Conservation (phyloP, 371 early-diverging fungal species). For the Mucor saturninus region DNA sequence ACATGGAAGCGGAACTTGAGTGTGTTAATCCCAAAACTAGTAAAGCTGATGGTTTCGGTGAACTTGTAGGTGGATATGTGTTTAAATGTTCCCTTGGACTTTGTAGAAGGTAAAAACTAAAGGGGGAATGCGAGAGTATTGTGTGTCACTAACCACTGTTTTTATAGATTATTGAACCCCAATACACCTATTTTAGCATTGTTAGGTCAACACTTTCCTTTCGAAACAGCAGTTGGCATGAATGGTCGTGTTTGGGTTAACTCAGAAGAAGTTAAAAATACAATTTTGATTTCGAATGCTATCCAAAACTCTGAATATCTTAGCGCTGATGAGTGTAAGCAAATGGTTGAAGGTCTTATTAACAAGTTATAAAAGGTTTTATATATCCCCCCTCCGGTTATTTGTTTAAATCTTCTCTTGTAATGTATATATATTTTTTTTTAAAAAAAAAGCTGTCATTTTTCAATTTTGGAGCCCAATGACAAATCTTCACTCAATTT, state of each 20-base stretch:
- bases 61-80: slow-evolving; percentile 72
- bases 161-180: slow-evolving; percentile 70
- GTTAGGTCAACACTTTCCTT: slow-evolving; percentile 77
- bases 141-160: neutral
- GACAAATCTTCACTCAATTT: neutral
- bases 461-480: neutral
- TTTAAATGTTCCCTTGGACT: slow-evolving; percentile 79
- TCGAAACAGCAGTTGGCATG: slow-evolving; percentile 90
- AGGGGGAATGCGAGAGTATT: neutral
- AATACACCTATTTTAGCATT: slow-evolving; percentile 67
- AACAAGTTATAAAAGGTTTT: slow-evolving; percentile 17
- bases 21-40: slow-evolving; percentile 81
- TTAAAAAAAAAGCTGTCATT: neutral
- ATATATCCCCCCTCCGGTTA: neutral
- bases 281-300: slow-evolving; percentile 73
- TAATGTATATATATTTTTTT: slow-evolving; percentile 2
- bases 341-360: slow-evolving; percentile 64
- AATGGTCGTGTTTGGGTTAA: slow-evolving; percentile 95
- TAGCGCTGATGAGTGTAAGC: slow-evolving; percentile 58
- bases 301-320: slow-evolving; percentile 80
- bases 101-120: slow-evolving; percentile 59
- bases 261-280: slow-evolving; percentile 59
- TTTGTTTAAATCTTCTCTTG: neutral
- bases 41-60: slow-evolving; percentile 83
- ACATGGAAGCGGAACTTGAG: slow-evolving; percentile 96